Percentiles rank a stretch among this genome's conserved stretches.
Evolutionary conservation across 352 stramenopile species (phyloP).

Genomic region (Phytopythium cucurbitacearum): DNA sequence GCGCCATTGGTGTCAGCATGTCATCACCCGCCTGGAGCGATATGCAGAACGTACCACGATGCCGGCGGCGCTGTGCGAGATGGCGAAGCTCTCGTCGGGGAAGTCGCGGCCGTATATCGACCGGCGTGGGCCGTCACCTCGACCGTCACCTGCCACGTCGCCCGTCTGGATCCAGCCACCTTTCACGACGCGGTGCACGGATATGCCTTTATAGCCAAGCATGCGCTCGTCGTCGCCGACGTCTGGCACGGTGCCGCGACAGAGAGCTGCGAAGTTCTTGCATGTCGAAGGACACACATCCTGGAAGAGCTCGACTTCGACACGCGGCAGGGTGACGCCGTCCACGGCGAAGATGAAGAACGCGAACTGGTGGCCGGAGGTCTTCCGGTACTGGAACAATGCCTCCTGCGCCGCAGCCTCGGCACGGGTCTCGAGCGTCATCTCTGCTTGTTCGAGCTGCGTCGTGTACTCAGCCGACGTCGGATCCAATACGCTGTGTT

Average conservation of each 20-base stretch:
- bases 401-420: constrained; percentile 40
- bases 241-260: constrained; percentile 43
- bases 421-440: constrained; percentile 39
- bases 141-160: constrained; percentile 39
- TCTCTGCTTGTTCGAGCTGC: constrained; percentile 38
- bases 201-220: constrained; percentile 50
- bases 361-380: constrained; percentile 48
- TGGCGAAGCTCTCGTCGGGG: constrained; percentile 67
- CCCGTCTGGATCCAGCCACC: constrained; percentile 74
- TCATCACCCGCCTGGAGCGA: not conserved
- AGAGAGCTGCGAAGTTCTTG: constrained; percentile 74
- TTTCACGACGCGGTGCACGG: constrained; percentile 59
- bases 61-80: constrained; percentile 55
- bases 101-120: constrained; percentile 65
- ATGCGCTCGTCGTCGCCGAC: constrained; percentile 24
- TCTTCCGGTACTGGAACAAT: constrained; percentile 33
- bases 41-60: constrained; percentile 40
- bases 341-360: constrained; percentile 65
- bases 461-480: constrained; percentile 15
- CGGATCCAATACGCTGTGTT: constrained; percentile 8
- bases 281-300: constrained; percentile 60
- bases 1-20: not conserved
- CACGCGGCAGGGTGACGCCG: constrained; percentile 43
- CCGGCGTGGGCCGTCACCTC: constrained; percentile 42
- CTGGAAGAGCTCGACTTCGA: constrained; percentile 71